Evolutionary conservation across 2,329 filamentous ascomycete species (phyloP).

Genomic region (Onygenales sp.): DNA sequence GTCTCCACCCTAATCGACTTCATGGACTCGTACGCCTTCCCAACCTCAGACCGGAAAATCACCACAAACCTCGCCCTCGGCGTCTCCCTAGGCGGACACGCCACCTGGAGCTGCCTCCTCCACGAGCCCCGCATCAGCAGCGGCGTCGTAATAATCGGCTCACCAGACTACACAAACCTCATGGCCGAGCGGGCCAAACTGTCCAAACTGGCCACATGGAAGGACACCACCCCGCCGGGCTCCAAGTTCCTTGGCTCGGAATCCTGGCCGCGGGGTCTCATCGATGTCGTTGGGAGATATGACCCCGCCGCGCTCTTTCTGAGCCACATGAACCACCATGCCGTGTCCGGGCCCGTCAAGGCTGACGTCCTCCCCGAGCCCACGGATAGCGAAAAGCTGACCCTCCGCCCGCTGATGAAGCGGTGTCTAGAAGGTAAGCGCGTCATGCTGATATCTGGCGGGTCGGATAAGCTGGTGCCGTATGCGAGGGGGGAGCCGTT

Average conservation of each 20-base stretch:
- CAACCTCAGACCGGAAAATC: constrained; percentile 37
- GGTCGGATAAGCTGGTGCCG: constrained; percentile 51
- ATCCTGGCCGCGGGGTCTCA: constrained; percentile 64
- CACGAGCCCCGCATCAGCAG: constrained; percentile 69
- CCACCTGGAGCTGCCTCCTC: constrained; percentile 74
- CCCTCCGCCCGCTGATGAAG: constrained; percentile 34
- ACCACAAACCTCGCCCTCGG: constrained; percentile 66
- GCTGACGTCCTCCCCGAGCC: constrained; percentile 25
- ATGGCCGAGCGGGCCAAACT: constrained; percentile 69
- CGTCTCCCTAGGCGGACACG: constrained; percentile 78
- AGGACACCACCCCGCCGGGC: constrained; percentile 45
- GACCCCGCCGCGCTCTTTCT: constrained; percentile 74
- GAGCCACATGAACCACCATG: constrained; percentile 30
- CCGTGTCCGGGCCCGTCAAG: constrained; percentile 18
- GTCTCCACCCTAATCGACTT: constrained; percentile 66
- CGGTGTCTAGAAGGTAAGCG: constrained; percentile 40
- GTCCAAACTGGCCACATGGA: constrained; percentile 56
- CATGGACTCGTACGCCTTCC: constrained; percentile 65
- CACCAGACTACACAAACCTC: constrained; percentile 75
- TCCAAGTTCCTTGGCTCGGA: constrained; percentile 61
- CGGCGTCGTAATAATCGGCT: constrained; percentile 74
- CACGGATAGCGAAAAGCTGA: constrained; percentile 33
- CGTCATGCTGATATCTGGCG: constrained; percentile 45
- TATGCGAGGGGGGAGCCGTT: constrained; percentile 49
- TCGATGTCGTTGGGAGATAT: constrained; percentile 51